Evolutionary conservation across 2,329 filamentous ascomycete species (phyloP).

Genomic region (Septoria linicola): DNA sequence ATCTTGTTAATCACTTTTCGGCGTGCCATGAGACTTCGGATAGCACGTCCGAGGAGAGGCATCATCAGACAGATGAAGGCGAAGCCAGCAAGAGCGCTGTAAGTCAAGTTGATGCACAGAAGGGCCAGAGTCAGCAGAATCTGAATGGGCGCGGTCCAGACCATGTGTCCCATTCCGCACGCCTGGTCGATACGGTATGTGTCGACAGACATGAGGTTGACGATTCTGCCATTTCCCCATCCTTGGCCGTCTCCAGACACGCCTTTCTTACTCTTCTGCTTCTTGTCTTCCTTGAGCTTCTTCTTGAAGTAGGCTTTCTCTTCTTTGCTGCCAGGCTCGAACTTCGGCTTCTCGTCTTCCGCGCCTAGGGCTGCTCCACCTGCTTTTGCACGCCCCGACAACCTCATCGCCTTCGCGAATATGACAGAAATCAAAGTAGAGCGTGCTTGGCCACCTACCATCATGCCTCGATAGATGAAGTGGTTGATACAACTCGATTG

Average conservation of each 20-base stretch:
- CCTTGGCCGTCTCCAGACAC: constrained; percentile 70
- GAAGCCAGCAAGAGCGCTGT: constrained; percentile 87
- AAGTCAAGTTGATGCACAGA: constrained; percentile 81
- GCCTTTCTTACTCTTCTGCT: constrained; percentile 45
- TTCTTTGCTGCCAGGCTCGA: constrained; percentile 50
- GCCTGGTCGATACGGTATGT: constrained; percentile 90
- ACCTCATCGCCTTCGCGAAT: constrained; percentile 87
- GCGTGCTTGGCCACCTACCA: constrained; percentile 80
- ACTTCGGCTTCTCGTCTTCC: constrained; percentile 39
- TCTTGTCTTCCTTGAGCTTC: constrained; percentile 43
- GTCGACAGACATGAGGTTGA: constrained; percentile 93
- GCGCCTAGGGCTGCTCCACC: constrained; percentile 59
- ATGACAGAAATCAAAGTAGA: constrained; percentile 81
- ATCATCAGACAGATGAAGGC: constrained; percentile 75
- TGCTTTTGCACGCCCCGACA: constrained; percentile 84
- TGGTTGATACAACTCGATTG: constrained; percentile 83
- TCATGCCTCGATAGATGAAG: constrained; percentile 90
- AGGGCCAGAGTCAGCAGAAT: constrained; percentile 76
- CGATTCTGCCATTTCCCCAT: constrained; percentile 89
- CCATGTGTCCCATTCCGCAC: constrained; percentile 82
- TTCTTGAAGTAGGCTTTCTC: constrained; percentile 54
- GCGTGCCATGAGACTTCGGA: constrained; percentile 72
- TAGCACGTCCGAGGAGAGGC: constrained; percentile 73
- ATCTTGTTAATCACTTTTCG: constrained; percentile 85
- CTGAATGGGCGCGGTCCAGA: constrained; percentile 81